Evolutionary conservation across 768 basidiomycete genomes (phyloP).

Genomic region (Hysterangium stoloniferum): DNA sequence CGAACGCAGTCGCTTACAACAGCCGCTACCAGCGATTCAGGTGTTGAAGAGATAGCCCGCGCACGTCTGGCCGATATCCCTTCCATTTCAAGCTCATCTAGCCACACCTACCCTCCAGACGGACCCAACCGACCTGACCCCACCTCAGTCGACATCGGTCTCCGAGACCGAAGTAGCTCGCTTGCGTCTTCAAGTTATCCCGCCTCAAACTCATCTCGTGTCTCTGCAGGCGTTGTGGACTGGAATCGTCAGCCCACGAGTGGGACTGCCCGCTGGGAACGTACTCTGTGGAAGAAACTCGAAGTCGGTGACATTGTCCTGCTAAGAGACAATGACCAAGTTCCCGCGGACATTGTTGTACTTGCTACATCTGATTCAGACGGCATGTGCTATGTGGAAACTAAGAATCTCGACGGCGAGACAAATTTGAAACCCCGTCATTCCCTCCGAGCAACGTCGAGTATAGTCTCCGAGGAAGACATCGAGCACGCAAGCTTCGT

Average conservation of each 20-base stretch:
- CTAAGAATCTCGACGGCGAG: conserved; percentile 97
- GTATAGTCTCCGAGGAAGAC: conserved; percentile 80
- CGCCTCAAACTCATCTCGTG: conserved; percentile 32
- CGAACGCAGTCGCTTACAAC: conserved; percentile 22
- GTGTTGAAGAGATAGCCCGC: conserved; percentile 29
- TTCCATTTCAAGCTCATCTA: conserved; percentile 42
- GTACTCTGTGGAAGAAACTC: conserved; percentile 97
- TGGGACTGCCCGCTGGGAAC: conserved; percentile 82
- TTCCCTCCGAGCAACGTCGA: conserved; percentile 66
- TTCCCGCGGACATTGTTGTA: conserved; percentile 92
- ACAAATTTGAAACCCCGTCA: conserved; percentile 90
- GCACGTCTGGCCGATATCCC: conserved; percentile 57
- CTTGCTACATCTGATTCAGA: conserved; percentile 88
- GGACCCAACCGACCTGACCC: conserved; percentile 23
- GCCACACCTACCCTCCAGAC: conserved; percentile 54
- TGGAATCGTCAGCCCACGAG: conserved; percentile 51
- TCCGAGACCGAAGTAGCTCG: conserved; percentile 11
- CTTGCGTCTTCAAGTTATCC: conserved; percentile 10
- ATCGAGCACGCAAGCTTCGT: conserved; percentile 79
- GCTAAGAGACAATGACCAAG: conserved; percentile 88
- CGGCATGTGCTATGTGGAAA: conserved; percentile 91
- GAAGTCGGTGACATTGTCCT: conserved; percentile 96
- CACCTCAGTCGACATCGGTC: conserved; percentile 24
- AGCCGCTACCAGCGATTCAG: conserved; percentile 20
- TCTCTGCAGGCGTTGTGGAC: conserved; percentile 71